Percentiles rank a stretch among this genome's conserved stretches.
These are phyloP conservation scores for Buddleja alternifolia DNA, from an alignment of 257 asterid species.

Conservation along the genomic window DNA sequence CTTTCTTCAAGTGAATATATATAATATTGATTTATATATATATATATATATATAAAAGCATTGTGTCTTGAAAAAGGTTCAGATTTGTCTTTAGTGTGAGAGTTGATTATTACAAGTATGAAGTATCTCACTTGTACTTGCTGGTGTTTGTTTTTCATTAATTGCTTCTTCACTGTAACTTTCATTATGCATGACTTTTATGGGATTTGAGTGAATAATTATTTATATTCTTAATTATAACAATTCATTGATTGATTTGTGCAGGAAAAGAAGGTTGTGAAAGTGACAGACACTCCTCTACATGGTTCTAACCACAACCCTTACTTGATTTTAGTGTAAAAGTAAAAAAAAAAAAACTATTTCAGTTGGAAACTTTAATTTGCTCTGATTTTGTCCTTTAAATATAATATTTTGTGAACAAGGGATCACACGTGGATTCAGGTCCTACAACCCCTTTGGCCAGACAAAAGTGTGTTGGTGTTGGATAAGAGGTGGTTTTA, in stretches of 20 bases:
- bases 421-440: constrained; percentile 78
- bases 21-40: neutral
- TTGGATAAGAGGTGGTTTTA: too few species aligned
- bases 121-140: constrained; percentile 31
- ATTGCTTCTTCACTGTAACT: constrained; percentile 35
- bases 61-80: constrained; percentile 35
- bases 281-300: constrained; percentile 58
- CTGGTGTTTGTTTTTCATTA: constrained; percentile 34
- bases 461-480: constrained; percentile 92
- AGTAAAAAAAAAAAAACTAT: neutral
- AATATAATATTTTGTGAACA: constrained; percentile 69
- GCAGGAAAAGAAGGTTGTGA: constrained; percentile 72
- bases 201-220: constrained; percentile 22
- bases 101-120: constrained; percentile 29
- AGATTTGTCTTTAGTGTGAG: constrained; percentile 46
- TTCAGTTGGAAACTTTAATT: constrained; percentile 30
- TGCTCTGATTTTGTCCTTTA: constrained; percentile 44
- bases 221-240: constrained; percentile 32
- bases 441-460: constrained; percentile 97
- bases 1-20: constrained; percentile 14
- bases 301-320: constrained; percentile 56
- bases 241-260: constrained; percentile 41
- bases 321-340: constrained; percentile 33
- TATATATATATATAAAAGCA: constrained; percentile 21
- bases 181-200: constrained; percentile 23